Percentiles rank a stretch among this genome's conserved stretches.
phyloP scores from a whole-genome alignment of 148 eudicot genomes.

The Rhododendron vialii region DNA sequence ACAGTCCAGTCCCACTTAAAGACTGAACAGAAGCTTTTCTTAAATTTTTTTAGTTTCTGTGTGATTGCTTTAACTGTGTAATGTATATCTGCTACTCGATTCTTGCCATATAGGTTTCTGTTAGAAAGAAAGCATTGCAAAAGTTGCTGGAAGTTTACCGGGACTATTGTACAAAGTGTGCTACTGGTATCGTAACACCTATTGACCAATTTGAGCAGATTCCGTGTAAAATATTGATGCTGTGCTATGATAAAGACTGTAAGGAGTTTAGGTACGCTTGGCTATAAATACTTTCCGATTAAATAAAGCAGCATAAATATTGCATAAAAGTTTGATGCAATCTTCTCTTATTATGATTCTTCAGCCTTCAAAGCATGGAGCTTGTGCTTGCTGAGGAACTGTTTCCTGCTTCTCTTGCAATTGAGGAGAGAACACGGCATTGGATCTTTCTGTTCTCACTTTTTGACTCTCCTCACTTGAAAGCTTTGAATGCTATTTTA shows the following conservation, averaged over 20 bases:
- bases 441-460: constrained; percentile 76
- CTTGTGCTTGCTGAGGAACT: constrained; percentile 61
- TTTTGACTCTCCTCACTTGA: constrained; percentile 63
- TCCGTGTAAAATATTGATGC: constrained; percentile 75
- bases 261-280: constrained; percentile 68
- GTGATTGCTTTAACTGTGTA: not conserved
- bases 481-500: constrained; percentile 61
- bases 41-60: not conserved
- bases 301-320: not conserved
- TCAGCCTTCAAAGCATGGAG: constrained; percentile 78
- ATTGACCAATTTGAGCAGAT: constrained; percentile 65
- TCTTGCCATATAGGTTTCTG: constrained; percentile 48
- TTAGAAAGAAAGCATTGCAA: constrained; percentile 73
- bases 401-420: constrained; percentile 74
- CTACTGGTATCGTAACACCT: constrained; percentile 39
- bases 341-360: constrained; percentile 14
- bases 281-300: not conserved
- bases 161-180: constrained; percentile 69
- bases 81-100: not conserved
- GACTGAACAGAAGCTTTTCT: not conserved
- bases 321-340: not conserved
- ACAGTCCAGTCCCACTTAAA: not conserved
- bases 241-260: constrained; percentile 69
- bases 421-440: constrained; percentile 64
- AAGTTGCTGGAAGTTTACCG: constrained; percentile 78